These are phyloP conservation scores for Xylariaceae sp. DNA, from an alignment of 2,329 filamentous ascomycete genomes.

Conservation along the genomic window DNA sequence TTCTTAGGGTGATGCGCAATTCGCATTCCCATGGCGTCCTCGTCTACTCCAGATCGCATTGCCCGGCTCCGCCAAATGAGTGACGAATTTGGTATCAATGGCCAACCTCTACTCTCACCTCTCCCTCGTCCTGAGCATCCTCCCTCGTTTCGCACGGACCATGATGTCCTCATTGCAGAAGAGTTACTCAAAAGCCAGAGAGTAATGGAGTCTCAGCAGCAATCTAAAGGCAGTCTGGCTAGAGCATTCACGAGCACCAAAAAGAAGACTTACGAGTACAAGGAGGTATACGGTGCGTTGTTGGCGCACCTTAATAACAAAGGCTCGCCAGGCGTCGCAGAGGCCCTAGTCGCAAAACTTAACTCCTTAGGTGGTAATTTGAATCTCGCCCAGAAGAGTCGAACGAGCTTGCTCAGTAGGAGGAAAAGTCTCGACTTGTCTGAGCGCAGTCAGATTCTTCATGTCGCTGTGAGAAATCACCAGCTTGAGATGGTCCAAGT, in stretches of 20 bases:
- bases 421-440: constrained; percentile 50
- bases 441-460: constrained; percentile 50
- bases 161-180: constrained; percentile 53
- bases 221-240: constrained; percentile 40
- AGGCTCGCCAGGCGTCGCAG: constrained; percentile 54
- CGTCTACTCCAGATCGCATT: constrained; percentile 36
- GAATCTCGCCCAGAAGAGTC: constrained; percentile 47
- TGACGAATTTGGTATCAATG: constrained; percentile 47
- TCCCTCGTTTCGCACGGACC: constrained; percentile 43
- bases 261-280: constrained; percentile 51
- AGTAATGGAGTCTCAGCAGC: constrained; percentile 30
- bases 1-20: too few relatives aligned
- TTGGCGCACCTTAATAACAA: constrained; percentile 46
- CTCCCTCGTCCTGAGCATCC: constrained; percentile 42
- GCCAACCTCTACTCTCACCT: constrained; percentile 38
- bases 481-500: constrained; percentile 54
- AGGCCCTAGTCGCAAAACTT: constrained; percentile 52
- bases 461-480: constrained; percentile 48
- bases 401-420: constrained; percentile 46
- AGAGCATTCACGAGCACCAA: constrained; percentile 44
- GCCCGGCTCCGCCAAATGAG: constrained; percentile 50
- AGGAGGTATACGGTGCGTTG: constrained; percentile 52
- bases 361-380: constrained; percentile 49
- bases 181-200: constrained; percentile 50
- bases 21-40: constrained; percentile 20